These are phyloP conservation scores for Grifola frondosa DNA, from an alignment of 1,284 basidiomycete species.

Conservation along the genomic window DNA sequence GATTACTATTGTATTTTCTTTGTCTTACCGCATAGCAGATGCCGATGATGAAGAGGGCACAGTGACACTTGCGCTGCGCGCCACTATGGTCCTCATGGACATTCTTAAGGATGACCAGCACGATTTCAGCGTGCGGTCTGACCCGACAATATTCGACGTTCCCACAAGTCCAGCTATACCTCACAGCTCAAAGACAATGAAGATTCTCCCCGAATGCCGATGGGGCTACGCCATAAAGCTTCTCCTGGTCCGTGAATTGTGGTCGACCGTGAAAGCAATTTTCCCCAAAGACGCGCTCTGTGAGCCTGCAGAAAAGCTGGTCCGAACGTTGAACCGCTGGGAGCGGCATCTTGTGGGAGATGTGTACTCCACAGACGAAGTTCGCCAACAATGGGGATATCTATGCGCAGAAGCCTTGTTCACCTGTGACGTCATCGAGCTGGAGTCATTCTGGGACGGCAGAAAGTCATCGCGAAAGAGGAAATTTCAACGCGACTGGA, in stretches of 20 bases:
- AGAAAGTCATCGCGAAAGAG: conserved; percentile 19
- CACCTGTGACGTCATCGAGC: conserved; percentile 43
- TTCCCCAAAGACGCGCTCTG: conserved; percentile 44
- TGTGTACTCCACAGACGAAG: conserved; percentile 37
- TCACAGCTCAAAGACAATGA: conserved; percentile 5
- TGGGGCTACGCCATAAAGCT: conserved; percentile 50
- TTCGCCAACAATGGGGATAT: conserved; percentile 54
- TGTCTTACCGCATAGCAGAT: conserved; percentile 27
- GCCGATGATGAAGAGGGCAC: conserved; percentile 32
- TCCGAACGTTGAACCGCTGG: conserved; percentile 47
- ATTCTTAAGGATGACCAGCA: conserved; percentile 55
- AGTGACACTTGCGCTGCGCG: conserved; percentile 41
- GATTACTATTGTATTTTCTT: background rate
- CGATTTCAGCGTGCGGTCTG: conserved; percentile 39
- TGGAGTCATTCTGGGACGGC: conserved; percentile 54
- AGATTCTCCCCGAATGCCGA: conserved; percentile 22
- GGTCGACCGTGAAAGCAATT: conserved; percentile 43
- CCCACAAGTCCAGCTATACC: conserved; percentile 20
- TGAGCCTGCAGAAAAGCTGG: conserved; percentile 43
- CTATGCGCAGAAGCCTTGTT: conserved; percentile 51
- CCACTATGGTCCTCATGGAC: conserved; percentile 43
- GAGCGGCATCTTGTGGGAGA: conserved; percentile 49
- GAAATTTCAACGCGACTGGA: conserved; percentile 37
- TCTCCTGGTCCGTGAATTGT: conserved; percentile 52
- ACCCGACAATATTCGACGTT: conserved; percentile 15